These are phyloP conservation scores for Parathielavia appendiculata DNA, from an alignment of 495 filamentous ascomycete species.

Conservation along the genomic window DNA sequence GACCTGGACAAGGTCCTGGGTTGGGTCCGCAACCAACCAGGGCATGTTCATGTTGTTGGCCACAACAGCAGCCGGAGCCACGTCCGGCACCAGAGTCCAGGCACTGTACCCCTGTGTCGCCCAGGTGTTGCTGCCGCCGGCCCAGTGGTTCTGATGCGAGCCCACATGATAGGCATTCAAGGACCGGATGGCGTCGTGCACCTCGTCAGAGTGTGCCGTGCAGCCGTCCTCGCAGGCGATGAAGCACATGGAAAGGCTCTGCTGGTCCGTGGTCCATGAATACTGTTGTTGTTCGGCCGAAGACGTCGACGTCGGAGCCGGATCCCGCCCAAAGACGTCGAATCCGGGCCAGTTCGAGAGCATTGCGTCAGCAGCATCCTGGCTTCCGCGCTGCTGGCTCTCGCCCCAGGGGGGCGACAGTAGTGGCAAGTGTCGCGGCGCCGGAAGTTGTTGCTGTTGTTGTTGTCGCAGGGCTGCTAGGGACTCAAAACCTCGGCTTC, in stretches of 20 bases:
- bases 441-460: constrained; percentile 9
- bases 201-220: constrained; percentile 26
- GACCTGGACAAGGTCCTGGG: constrained; percentile 15
- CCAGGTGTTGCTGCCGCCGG: neutral
- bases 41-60: neutral
- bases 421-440: constrained; percentile 11
- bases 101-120: neutral
- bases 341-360: constrained; percentile 20
- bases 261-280: constrained; percentile 23
- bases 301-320: constrained; percentile 1
- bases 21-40: constrained; percentile 15
- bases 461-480: constrained; percentile 1
- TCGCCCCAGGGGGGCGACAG: constrained; percentile 17
- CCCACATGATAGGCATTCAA: constrained; percentile 19
- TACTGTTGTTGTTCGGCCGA: constrained; percentile 6
- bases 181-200: constrained; percentile 29
- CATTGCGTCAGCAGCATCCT: constrained; percentile 17
- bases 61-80: neutral
- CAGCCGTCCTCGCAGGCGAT: constrained; percentile 27
- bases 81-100: constrained; percentile 12
- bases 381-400: constrained; percentile 1
- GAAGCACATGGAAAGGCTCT: constrained; percentile 12
- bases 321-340: constrained; percentile 14
- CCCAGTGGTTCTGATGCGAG: constrained; percentile 10
- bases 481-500: constrained; percentile 6